These are phyloP conservation scores for Pelargonium cotyledonis DNA, from an alignment of 441 rosid species.

Conservation along the genomic window DNA sequence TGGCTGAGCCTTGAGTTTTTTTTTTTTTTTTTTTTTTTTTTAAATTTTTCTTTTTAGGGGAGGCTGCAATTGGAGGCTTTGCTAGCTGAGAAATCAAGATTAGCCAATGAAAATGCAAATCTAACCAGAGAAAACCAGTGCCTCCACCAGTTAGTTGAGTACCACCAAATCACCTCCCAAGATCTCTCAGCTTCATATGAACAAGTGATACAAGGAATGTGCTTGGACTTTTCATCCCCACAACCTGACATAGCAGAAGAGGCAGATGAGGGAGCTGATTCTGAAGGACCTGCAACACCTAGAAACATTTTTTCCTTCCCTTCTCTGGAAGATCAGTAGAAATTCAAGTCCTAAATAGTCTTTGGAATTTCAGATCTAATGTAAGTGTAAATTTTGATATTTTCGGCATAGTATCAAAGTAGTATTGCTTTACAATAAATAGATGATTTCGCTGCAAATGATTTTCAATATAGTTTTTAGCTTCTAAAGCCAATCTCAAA, in stretches of 20 bases:
- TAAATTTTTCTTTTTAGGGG: constrained; percentile 38
- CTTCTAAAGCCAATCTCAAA: too few species aligned
- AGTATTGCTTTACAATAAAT: too few species aligned
- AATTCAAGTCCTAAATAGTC: neutral
- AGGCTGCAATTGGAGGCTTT: constrained; percentile 88
- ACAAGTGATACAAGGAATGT: constrained; percentile 48
- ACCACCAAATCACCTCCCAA: constrained; percentile 71
- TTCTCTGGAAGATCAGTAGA: neutral
- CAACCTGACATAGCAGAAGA: constrained; percentile 23
- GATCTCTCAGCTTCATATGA: constrained; percentile 76
- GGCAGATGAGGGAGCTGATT: constrained; percentile 14
- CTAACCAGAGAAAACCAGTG: constrained; percentile 77
- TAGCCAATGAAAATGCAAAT: constrained; percentile 77
- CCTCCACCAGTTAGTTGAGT: constrained; percentile 73
- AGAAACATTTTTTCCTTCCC: constrained; percentile 19
- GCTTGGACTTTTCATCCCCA: constrained; percentile 82
- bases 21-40: too few species aligned
- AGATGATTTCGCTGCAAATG: neutral
- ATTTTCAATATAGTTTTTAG: too few species aligned
- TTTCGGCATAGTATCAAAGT: neutral
- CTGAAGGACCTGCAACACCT: constrained; percentile 19
- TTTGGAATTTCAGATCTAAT: neutral
- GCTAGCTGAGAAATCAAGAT: constrained; percentile 78
- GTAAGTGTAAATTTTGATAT: neutral
- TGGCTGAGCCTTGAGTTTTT: too few species aligned